Evolutionary conservation across 805 yeast genomes (phyloP).

Genomic region (Maudiozyma pseudohumilis): DNA sequence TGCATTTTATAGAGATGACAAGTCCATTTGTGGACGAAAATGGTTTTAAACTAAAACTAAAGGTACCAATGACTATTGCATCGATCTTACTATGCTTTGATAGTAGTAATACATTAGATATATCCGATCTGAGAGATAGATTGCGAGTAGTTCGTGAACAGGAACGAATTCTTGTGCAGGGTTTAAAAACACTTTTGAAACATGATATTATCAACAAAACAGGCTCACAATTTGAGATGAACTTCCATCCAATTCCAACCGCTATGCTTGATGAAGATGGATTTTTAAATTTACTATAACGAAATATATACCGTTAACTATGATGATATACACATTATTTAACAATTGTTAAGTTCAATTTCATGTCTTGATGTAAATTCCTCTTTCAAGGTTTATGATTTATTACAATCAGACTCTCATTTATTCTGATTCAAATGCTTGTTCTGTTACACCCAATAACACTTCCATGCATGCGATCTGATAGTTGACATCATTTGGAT

Average conservation of each 20-base stretch:
- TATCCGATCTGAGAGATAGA: slow-evolving; percentile 2
- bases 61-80: slow-evolving; percentile 9
- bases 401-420: no score
- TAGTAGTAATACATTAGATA: slow-evolving; percentile 4
- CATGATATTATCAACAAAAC: neutral
- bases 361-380: neutral
- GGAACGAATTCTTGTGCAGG: slow-evolving; percentile 1
- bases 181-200: slow-evolving; percentile 5
- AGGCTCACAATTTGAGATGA: neutral
- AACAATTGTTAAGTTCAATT: no score
- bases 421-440: slow-evolving; percentile 58
- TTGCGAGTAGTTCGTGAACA: slow-evolving; percentile 5
- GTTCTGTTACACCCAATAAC: slow-evolving; percentile 71
- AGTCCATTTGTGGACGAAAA: slow-evolving; percentile 2
- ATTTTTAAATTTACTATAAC: no score
- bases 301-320: no score
- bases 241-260: neutral
- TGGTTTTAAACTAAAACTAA: neutral
- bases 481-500: slow-evolving; percentile 62
- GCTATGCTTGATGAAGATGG: neutral
- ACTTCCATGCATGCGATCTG: slow-evolving; percentile 78
- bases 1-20: slow-evolving; percentile 10
- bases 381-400: neutral
- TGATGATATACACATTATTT: no score
- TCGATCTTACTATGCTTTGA: slow-evolving; percentile 13